Evolutionary conservation across 1,284 basidiomycete species (phyloP).

Genomic region (Leccinum proximum): DNA sequence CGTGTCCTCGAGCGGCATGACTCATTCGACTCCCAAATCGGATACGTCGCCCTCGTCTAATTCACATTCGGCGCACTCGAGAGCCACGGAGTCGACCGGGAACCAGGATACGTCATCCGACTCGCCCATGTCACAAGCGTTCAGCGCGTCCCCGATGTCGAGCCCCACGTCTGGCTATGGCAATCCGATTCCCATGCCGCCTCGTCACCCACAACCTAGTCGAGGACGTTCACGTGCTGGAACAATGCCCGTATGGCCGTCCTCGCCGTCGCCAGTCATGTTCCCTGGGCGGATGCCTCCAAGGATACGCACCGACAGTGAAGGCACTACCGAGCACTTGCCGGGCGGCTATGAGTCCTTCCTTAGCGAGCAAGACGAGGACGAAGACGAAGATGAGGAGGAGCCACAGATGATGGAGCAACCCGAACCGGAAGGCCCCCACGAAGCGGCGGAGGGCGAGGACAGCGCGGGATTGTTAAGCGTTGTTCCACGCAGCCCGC

Average conservation of each 20-base stretch:
- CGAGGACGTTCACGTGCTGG: slow-evolving; percentile 46
- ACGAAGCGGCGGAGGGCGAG: slow-evolving; percentile 63
- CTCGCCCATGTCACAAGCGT: slow-evolving; percentile 39
- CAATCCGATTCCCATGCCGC: slow-evolving; percentile 66
- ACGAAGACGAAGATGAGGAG: slow-evolving; percentile 37
- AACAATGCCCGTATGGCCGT: slow-evolving; percentile 43
- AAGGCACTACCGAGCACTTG: slow-evolving; percentile 31
- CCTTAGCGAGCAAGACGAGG: slow-evolving; percentile 37
- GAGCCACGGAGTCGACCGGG: slow-evolving; percentile 53
- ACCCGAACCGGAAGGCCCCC: slow-evolving; percentile 48
- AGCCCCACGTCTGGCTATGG: slow-evolving; percentile 36
- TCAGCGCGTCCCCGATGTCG: slow-evolving; percentile 29
- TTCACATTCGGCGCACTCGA: slow-evolving; percentile 39
- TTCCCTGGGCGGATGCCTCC: slow-evolving; percentile 35
- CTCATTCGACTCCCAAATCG: slow-evolving; percentile 34
- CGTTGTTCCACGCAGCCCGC: slow-evolving; percentile 50
- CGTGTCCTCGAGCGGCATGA: slow-evolving; percentile 35
- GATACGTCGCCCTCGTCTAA: slow-evolving; percentile 37
- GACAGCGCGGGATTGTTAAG: slow-evolving; percentile 64
- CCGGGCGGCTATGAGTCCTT: slow-evolving; percentile 29
- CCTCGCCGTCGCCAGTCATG: slow-evolving; percentile 44
- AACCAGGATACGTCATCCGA: slow-evolving; percentile 51
- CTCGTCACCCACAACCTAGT: slow-evolving; percentile 55
- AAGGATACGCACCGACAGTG: slow-evolving; percentile 44
- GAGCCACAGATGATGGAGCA: slow-evolving; percentile 47